Base-by-base conservation (phyloP, 2,329 filamentous ascomycete genomes). In the Dactylellina parvicollis region DNA sequence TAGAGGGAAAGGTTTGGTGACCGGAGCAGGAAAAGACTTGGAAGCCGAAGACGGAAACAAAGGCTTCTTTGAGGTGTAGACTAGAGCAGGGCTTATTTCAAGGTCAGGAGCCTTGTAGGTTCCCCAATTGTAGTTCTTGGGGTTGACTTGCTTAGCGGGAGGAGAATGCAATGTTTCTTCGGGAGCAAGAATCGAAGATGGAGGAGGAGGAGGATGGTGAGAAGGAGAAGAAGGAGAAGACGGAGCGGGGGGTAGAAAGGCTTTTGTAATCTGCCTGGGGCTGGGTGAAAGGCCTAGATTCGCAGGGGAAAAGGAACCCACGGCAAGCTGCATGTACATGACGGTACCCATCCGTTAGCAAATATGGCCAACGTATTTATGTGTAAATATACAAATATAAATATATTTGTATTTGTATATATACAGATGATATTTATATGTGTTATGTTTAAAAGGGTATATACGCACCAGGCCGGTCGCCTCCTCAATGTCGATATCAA, bases 111-210 rank as follows among this genome's bases (percentile, higher is more conserved):
- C 14, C 1, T 26, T 42, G 22, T 65, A 73, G 8, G 26, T 32
- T 4, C 69, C 69, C 69, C 69, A 73, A 24, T 73, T 73, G n/a
- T 36, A 24, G 18, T 73, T 73, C n/a, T 60, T 59, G 1, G 59
- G 20, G 24, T 36, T 20, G 14, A 73, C 47, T 1, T 26, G 44
- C 24, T 60, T 66, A 2, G 60, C 26, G 3, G 67, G 67, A 34
- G 69, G 59, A 28, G 69, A 61, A 18, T 66, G 40, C 1, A 66
- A 12, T 12, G 60, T 28, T 10, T 47, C 3, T 3, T 56, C 12
- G 14, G 38, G 36, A 24, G 57, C 57, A 8, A 38, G 26, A 8
- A 50, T 18, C 8, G 67, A 28, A 22, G 30, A 40, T 30, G 18
- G 28, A 22, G 9, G 36, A 36, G 20, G 42, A 16, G 18, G 10